These are phyloP conservation scores for Pichia heedii DNA, from an alignment of 805 yeast species.

Conservation along the genomic window DNA sequence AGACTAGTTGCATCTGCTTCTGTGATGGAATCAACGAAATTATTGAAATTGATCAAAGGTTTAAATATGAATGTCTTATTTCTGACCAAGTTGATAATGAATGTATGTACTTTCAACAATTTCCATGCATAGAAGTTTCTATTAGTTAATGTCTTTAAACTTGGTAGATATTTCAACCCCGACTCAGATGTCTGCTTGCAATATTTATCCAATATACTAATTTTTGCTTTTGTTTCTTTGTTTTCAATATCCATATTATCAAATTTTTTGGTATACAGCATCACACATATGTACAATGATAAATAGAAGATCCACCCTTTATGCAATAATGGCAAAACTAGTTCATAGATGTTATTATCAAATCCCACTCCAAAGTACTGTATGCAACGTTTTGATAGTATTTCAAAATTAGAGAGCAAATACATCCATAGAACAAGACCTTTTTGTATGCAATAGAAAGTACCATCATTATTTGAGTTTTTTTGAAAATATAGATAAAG, in stretches of 20 bases:
- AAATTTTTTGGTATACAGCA: neutral
- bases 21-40: conserved; percentile 14
- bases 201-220: neutral
- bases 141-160: conserved; percentile 38
- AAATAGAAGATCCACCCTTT: conserved; percentile 20
- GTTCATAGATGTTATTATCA: conserved; percentile 32
- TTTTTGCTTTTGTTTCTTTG: neutral
- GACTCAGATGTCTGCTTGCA: conserved; percentile 25
- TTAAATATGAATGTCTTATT: conserved; percentile 6
- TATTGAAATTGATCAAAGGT: conserved; percentile 1
- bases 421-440: conserved; percentile 24
- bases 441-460: conserved; percentile 32
- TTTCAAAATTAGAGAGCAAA: conserved; percentile 30
- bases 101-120: conserved; percentile 47
- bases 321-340: conserved; percentile 31
- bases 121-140: conserved; percentile 64
- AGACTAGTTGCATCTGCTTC: conserved; percentile 14
- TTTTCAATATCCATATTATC: neutral
- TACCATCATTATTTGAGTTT: conserved; percentile 25
- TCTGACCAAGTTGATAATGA: conserved; percentile 30
- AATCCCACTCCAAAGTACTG: conserved; percentile 28
- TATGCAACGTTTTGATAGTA: conserved; percentile 25
- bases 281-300: conserved; percentile 13
- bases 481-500: conserved; percentile 33
- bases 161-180: conserved; percentile 31